phyloP scores from a whole-genome alignment of 2,329 filamentous ascomycete genomes.

The Didymella sp. region DNA sequence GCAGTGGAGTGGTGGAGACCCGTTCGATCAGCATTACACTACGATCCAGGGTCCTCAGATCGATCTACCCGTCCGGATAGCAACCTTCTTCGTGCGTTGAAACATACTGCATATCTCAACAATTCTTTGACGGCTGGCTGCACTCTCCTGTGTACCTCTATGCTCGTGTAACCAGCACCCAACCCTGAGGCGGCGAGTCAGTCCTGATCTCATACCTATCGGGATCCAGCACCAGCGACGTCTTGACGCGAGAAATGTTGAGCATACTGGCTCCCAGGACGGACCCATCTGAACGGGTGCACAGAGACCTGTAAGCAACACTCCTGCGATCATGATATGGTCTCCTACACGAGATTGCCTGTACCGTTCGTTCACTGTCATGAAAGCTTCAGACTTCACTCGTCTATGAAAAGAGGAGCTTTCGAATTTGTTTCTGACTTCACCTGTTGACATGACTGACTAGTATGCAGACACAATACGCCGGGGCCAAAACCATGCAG shows the following conservation, averaged over 20 bases:
- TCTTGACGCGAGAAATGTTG: neutral
- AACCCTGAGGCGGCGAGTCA: neutral
- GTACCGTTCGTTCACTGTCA: neutral
- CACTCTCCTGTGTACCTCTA: neutral
- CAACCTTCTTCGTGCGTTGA: neutral
- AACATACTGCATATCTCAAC: slow-evolving; percentile 6
- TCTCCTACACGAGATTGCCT: neutral
- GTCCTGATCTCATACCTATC: neutral
- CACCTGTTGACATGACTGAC: neutral
- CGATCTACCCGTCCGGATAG: slow-evolving; percentile 4
- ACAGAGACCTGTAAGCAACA: slow-evolving; percentile 5
- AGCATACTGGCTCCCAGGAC: slow-evolving; percentile 6
- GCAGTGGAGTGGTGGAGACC: slow-evolving; percentile 8
- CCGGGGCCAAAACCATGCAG: neutral
- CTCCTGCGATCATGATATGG: neutral
- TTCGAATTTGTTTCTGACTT: neutral
- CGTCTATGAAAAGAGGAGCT: neutral
- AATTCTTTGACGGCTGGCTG: neutral
- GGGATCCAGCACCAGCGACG: neutral
- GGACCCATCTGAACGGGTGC: neutral
- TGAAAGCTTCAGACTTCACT: neutral
- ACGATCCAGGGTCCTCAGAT: neutral
- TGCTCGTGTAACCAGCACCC: neutral
- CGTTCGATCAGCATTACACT: slow-evolving; percentile 9
- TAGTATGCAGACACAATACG: neutral